Percentiles rank a stretch among this genome's conserved stretches.
These are phyloP conservation scores for Ilex asprella DNA, from an alignment of 257 asterid genomes.

Conservation along the genomic window DNA sequence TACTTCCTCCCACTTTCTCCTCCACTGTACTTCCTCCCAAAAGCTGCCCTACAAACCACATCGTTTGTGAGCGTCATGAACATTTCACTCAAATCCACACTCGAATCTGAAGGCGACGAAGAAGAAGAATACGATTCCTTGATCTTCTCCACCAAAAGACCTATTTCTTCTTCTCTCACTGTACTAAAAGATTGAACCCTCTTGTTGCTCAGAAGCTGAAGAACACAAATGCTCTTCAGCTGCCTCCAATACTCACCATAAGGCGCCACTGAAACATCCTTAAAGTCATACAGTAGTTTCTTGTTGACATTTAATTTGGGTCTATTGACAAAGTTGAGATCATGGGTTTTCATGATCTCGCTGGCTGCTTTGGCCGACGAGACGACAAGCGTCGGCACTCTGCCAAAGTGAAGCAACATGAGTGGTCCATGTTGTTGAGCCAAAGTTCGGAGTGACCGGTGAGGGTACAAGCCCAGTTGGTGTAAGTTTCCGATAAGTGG, in stretches of 20 bases:
- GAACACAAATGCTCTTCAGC: slow-evolving; percentile 24
- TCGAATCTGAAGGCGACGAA: not conserved
- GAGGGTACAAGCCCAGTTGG: slow-evolving; percentile 30
- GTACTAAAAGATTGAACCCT: slow-evolving; percentile 21
- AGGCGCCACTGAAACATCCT: slow-evolving; percentile 18
- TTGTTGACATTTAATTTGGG: slow-evolving; percentile 11
- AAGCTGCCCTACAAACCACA: slow-evolving; percentile 8
- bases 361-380: slow-evolving; percentile 45
- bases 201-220: slow-evolving; percentile 30
- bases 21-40: slow-evolving; percentile 1
- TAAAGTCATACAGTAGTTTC: slow-evolving; percentile 22
- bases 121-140: not conserved
- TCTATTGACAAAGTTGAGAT: slow-evolving; percentile 35
- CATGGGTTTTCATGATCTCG: slow-evolving; percentile 45
- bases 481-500: slow-evolving; percentile 59
- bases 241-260: slow-evolving; percentile 39
- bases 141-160: slow-evolving; percentile 14
- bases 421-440: slow-evolving; percentile 35
- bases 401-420: slow-evolving; percentile 34
- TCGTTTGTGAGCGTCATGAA: not conserved
- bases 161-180: slow-evolving; percentile 25
- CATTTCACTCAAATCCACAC: slow-evolving; percentile 20
- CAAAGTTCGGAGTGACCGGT: slow-evolving; percentile 33
- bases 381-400: slow-evolving; percentile 14
- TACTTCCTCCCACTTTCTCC: slow-evolving; percentile 19